Evolutionary conservation across 2,329 filamentous ascomycete species (phyloP).

Genomic region (Fusarium euwallaceae): DNA sequence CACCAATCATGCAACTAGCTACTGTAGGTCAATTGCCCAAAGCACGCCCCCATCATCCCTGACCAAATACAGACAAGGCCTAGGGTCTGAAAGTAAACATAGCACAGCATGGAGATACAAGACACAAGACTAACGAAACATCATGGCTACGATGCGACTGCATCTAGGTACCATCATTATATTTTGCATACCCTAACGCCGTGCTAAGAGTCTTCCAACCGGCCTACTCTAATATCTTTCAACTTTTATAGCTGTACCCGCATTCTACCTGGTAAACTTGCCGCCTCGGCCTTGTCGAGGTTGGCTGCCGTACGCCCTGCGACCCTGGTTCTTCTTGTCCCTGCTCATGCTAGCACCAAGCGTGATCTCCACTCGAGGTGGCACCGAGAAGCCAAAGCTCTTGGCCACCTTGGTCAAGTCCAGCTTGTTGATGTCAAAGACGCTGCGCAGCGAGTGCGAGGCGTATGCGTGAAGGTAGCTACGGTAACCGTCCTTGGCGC

Average conservation of each 20-base stretch:
- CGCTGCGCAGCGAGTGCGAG: slow-evolving; percentile 70
- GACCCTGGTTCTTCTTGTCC: slow-evolving; percentile 73
- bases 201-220: slow-evolving; percentile 46
- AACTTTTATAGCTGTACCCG: slow-evolving; percentile 9
- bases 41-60: background rate
- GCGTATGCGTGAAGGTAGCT: slow-evolving; percentile 97
- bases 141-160: slow-evolving; percentile 27
- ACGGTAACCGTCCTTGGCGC: slow-evolving; percentile 81
- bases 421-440: slow-evolving; percentile 86
- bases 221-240: slow-evolving; percentile 30
- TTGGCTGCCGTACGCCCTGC: slow-evolving; percentile 83
- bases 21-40: background rate
- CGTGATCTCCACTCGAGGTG: slow-evolving; percentile 85
- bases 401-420: slow-evolving; percentile 88
- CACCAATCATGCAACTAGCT: background rate
- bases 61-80: background rate
- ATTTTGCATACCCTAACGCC: slow-evolving; percentile 49
- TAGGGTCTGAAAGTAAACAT: background rate
- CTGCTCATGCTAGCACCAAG: slow-evolving; percentile 84
- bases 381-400: slow-evolving; percentile 83
- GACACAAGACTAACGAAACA: slow-evolving; percentile 23
- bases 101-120: background rate
- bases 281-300: slow-evolving; percentile 67
- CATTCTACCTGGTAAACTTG: slow-evolving; percentile 44
- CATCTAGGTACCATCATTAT: slow-evolving; percentile 42